Evolutionary conservation across 2,329 filamentous ascomycete genomes (phyloP).

Genomic region (Stagonosporopsis rhizophila): DNA sequence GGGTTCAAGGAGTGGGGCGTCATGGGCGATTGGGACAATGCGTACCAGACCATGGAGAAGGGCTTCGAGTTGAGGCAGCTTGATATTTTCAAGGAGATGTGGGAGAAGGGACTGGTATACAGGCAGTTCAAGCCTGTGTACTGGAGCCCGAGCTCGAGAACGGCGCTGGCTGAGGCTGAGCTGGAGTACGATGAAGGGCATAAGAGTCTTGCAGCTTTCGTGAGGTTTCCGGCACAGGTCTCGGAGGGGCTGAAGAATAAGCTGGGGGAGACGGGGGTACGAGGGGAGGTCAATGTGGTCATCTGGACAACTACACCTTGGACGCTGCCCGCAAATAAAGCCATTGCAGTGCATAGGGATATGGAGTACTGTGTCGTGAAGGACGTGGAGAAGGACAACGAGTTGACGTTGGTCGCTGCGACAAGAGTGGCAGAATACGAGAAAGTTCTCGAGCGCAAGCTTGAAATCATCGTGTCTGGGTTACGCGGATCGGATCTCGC

Average conservation of each 20-base stretch:
- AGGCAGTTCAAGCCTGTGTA: conserved; percentile 83
- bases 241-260: conserved; percentile 53
- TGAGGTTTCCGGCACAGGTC: conserved; percentile 74
- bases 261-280: conserved; percentile 12
- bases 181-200: conserved; percentile 83
- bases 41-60: conserved; percentile 81
- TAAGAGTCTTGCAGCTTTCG: conserved; percentile 74
- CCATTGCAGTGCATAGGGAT: conserved; percentile 80
- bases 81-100: conserved; percentile 76
- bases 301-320: conserved; percentile 99
- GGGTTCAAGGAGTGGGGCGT: conserved; percentile 76
- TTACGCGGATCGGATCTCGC: conserved; percentile 72
- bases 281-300: conserved; percentile 69
- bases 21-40: conserved; percentile 80
- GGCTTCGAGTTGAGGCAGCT: conserved; percentile 78
- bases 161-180: conserved; percentile 83
- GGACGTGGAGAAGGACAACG: conserved; percentile 49
- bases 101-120: conserved; percentile 73
- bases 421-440: conserved; percentile 67
- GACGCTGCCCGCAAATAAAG: conserved; percentile 92
- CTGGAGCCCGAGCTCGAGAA: conserved; percentile 81
- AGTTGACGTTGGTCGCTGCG: conserved; percentile 73
- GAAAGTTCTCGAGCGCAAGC: conserved; percentile 39
- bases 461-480: conserved; percentile 60
- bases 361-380: conserved; percentile 76